Base-by-base conservation (phyloP, 192 early-diverging fungal species). In the Umbelopsis isabellina region DNA sequence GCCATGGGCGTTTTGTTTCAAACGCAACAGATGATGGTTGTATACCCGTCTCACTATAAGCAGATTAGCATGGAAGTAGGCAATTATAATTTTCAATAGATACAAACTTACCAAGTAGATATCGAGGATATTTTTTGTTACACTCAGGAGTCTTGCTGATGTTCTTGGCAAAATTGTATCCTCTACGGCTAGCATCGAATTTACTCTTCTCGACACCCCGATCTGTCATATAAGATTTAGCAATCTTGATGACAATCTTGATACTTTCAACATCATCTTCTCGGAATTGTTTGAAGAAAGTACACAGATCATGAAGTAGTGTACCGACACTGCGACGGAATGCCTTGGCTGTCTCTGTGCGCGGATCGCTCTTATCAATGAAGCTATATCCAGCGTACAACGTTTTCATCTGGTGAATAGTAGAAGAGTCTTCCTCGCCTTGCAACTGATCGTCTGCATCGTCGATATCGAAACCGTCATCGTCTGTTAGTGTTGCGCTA, bases 191-290 rank as follows among this genome's bases (percentile, higher is more conserved):
- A 37, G 66, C 74, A 22, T 88, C 83, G 48, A 81, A 84, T 20
- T 75, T 77, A 15, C 46, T 65, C 46, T 84, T 82, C 35, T 88
- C 82, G 16, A 82, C 73, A 37, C 88, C 88, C 23, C 86, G 85
- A 50, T 89, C 78, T 0, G 81, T 81, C 22, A 92, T 68, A 48
- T 75, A 85, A 11, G 82, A 65, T 21, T 82, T 77, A 13, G 75
- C 50, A 8, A 82, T 79, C 74, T 89, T 86, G 47, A 93, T 76
- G 30, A 93, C 53, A 21, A 82, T 79, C 65, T 92, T 92, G 68
- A 91, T 83, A 70, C 85, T 88, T 65, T 91, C 92, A 2, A 92
- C 88, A 75, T 95, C 92, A 74, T 95, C 92, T 51, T 90, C 91
- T 15, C 84, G 79, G 7, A 80, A 71, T 0, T 68, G 73, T 15